Percentiles rank a stretch among this genome's conserved stretches.
phyloP scores from a whole-genome alignment of 768 basidiomycete genomes.

The Leccinum subgranulosum region DNA sequence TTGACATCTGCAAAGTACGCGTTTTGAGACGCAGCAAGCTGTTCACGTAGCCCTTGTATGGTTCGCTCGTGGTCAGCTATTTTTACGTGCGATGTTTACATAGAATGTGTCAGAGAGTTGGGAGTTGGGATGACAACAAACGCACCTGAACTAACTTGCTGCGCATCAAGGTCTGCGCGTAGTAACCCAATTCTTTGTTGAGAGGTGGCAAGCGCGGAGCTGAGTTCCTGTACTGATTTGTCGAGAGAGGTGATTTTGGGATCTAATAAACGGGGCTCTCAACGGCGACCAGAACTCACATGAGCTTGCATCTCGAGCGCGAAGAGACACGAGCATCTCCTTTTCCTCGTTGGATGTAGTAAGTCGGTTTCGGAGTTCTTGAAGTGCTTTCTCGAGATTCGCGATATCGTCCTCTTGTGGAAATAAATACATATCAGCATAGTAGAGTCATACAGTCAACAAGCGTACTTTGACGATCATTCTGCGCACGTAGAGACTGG shows the following conservation, averaged over 20 bases:
- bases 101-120: not conserved
- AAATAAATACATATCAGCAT: not conserved
- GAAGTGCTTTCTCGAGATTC: not conserved
- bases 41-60: not conserved
- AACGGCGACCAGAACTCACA: not conserved
- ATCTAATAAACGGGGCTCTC: not conserved
- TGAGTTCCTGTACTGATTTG: not conserved
- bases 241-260: not conserved
- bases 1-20: not conserved
- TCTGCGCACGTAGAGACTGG: not conserved
- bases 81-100: not conserved
- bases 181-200: not conserved
- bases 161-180: not conserved
- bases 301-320: too few species aligned
- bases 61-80: not conserved
- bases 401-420: not conserved
- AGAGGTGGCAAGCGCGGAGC: not conserved
- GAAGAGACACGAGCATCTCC: too few species aligned
- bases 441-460: not conserved
- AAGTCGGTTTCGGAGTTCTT: not conserved
- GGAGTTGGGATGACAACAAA: not conserved
- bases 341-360: not conserved
- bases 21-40: not conserved
- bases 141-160: not conserved
- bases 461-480: not conserved